Percentiles rank a stretch among this genome's conserved stretches.
Conservation (phyloP, 768 basidiomycete species). For the Pisolithus marmoratus region DNA sequence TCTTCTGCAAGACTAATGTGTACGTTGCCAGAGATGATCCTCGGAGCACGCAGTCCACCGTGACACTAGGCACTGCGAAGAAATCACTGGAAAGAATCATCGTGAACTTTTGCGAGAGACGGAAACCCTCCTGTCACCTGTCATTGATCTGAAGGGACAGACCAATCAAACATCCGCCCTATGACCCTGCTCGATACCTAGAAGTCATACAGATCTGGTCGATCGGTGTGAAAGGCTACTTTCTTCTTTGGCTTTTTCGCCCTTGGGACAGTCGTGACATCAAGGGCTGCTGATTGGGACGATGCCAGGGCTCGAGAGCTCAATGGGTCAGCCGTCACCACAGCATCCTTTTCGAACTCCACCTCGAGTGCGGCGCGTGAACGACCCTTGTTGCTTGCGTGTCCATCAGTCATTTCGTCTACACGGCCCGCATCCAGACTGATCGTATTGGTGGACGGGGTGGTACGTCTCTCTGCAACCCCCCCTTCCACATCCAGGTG, state of each 20-base stretch:
- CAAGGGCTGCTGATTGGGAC: constrained; percentile 2
- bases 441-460: constrained; percentile 31
- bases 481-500: constrained; percentile 88
- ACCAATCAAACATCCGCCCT: not conserved
- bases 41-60: not conserved
- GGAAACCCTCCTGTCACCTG: not conserved
- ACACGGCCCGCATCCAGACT: constrained; percentile 18
- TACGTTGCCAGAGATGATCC: not conserved
- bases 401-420: constrained; percentile 5
- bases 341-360: constrained; percentile 33
- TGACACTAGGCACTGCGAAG: too few relatives aligned
- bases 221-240: constrained; percentile 63
- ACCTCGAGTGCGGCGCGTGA: constrained; percentile 37
- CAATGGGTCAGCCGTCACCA: not conserved
- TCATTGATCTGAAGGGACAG: not conserved
- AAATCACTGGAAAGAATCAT: too few relatives aligned
- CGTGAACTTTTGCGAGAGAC: not conserved
- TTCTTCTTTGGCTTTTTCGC: constrained; percentile 54
- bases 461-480: constrained; percentile 68
- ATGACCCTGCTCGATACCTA: constrained; percentile 25
- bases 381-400: constrained; percentile 10
- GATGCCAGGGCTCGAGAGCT: constrained; percentile 9
- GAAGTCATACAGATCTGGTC: constrained; percentile 72
- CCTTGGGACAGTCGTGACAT: constrained; percentile 12
- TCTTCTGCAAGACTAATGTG: not conserved